Evolutionary conservation across 2,329 filamentous ascomycete species (phyloP).

Genomic region (Pseudopithomyces maydicus): DNA sequence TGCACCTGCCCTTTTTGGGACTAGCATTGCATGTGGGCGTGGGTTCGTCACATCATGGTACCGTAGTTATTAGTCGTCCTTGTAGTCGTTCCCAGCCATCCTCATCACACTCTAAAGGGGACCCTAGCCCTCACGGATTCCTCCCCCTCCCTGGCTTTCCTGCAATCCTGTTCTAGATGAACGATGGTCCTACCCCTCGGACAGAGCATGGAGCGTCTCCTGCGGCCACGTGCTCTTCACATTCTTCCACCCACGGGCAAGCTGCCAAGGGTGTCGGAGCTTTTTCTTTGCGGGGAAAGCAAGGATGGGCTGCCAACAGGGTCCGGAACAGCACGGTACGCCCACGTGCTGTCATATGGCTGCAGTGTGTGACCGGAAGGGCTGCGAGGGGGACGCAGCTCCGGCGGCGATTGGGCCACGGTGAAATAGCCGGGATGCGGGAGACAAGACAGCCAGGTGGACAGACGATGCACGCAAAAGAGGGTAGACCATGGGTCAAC

Average conservation of each 20-base stretch:
- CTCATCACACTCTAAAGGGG: no score
- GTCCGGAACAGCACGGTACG: neutral
- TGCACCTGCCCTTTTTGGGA: no score
- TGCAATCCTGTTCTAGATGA: no score
- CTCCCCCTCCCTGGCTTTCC: no score
- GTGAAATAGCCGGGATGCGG: slow-evolving; percentile 35
- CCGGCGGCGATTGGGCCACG: slow-evolving; percentile 23
- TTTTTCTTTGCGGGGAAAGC: slow-evolving; percentile 8
- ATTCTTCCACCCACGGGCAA: neutral
- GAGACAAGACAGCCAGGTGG: slow-evolving; percentile 17
- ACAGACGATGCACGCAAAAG: slow-evolving; percentile 13
- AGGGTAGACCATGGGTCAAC: slow-evolving; percentile 4
- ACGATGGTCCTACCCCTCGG: no score
- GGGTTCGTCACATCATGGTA: neutral
- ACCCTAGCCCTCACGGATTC: no score
- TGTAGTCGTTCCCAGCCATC: no score
- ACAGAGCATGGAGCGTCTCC: neutral
- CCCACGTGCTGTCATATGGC: slow-evolving; percentile 18
- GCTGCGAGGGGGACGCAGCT: slow-evolving; percentile 23
- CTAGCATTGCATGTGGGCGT: no score
- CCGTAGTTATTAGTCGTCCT: no score
- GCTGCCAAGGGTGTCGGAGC: neutral
- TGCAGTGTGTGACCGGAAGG: slow-evolving; percentile 21
- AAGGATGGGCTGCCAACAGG: neutral
- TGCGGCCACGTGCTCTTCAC: neutral